Evolutionary conservation across 441 rosid species (phyloP).

Genomic region (Dalechampia spathulata): DNA sequence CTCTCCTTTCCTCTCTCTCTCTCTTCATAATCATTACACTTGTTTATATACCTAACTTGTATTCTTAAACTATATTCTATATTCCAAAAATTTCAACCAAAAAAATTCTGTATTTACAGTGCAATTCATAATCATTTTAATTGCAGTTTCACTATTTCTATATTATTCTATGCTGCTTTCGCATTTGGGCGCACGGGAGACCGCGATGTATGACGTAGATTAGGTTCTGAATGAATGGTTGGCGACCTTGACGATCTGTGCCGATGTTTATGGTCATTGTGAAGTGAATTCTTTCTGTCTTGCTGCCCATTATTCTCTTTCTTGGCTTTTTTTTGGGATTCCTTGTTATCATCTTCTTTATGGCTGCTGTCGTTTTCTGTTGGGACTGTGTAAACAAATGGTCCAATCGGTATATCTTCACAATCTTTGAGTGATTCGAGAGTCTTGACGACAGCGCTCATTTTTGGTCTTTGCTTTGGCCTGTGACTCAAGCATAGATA

Average conservation of each 20-base stretch:
- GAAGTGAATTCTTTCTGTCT: slow-evolving; percentile 27
- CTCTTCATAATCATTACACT: background rate
- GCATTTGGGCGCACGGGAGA: slow-evolving; percentile 42
- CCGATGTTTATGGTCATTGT: slow-evolving; percentile 14
- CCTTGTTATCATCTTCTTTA: slow-evolving; percentile 24
- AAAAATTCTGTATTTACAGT: background rate
- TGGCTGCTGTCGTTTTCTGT: slow-evolving; percentile 14
- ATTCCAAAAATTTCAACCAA: background rate
- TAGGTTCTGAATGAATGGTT: slow-evolving; percentile 21
- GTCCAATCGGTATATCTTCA: slow-evolving; percentile 30
- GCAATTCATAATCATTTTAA: background rate
- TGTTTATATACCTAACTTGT: background rate
- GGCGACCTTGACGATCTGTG: slow-evolving; percentile 29
- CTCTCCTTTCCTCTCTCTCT: background rate
- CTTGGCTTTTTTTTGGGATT: slow-evolving; percentile 25
- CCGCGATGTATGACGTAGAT: slow-evolving; percentile 24
- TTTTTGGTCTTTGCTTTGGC: slow-evolving; percentile 63
- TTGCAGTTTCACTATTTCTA: background rate
- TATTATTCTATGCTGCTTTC: slow-evolving; percentile 21
- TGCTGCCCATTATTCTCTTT: slow-evolving; percentile 26
- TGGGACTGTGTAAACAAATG: slow-evolving; percentile 47
- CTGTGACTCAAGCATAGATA: slow-evolving; percentile 52
- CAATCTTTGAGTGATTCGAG: slow-evolving; percentile 52
- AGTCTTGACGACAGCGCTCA: slow-evolving; percentile 49
- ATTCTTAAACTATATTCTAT: background rate